Evolutionary conservation across 495 filamentous ascomycete genomes (phyloP), one percentile per base, ranked within the genome.

Genomic region (Podospora appendiculata): DNA sequence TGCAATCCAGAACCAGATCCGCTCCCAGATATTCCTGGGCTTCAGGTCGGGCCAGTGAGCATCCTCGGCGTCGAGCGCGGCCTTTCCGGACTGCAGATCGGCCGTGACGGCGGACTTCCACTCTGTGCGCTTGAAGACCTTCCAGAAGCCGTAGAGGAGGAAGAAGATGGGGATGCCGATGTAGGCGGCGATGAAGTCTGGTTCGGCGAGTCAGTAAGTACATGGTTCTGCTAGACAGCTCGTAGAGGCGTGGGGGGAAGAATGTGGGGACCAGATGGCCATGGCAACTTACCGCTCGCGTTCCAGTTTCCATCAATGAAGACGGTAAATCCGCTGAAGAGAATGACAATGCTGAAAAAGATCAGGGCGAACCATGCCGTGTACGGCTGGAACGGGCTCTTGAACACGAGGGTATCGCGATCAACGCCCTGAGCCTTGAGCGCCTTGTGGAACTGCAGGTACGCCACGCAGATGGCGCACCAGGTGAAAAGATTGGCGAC

Each of bases 281-380:
- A n/a, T 19, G 43, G n/a, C 8, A 41, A 25, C 47, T 41, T 14
- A 50, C 41, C 48, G 14, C 57, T 48, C 1, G 40, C 52, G 12
- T 47, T 50, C 46, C 62, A 85, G 8, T 78, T 60, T 1, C 71
- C 69, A 0, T 79, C 77, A 61, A 81, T 82, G 58, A 85, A 85
- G 16, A 80, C 78, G 25, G 75, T 73, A 60, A 84, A 86, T 6
- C 83, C 83, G 58, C 82, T 85, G 59, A 84, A 74, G 7, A 86
- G 60, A 5, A 63, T 61, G 42, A 85, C 68, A 49, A 84, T 66
- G 11, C 59, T 58, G 45, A 83, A 77, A 45, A 68, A 70, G 3
- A 70, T 67, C 3, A 83, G 54, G 0, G 72, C 67, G 45, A 78
- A 57, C 53, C 67, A 80, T 0, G 81, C 68, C 14, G 71, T 73